phyloP scores from a whole-genome alignment of 257 asterid species.

The Handroanthus guayacan region DNA sequence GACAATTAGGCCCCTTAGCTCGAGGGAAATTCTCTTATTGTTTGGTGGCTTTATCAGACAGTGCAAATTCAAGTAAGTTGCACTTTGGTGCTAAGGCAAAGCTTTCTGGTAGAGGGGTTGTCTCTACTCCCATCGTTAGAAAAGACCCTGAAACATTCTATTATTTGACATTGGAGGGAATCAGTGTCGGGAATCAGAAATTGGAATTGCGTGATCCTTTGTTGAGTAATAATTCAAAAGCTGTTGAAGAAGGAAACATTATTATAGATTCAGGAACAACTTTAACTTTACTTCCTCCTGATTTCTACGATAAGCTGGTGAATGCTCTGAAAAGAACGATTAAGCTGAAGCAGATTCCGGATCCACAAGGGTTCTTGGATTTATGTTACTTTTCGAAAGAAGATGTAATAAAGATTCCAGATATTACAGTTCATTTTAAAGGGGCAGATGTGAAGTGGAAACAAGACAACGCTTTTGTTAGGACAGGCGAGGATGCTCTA shows the following conservation, averaged over 20 bases:
- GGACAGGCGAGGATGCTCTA: not conserved
- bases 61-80: constrained; percentile 30
- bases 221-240: not conserved
- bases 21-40: constrained; percentile 52
- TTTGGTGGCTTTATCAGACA: constrained; percentile 13
- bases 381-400: constrained; percentile 32
- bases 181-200: constrained; percentile 27
- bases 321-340: not conserved
- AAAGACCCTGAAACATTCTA: constrained; percentile 10
- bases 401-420: not conserved
- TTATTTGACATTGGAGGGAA: constrained; percentile 28
- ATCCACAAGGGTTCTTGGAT: constrained; percentile 30
- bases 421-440: constrained; percentile 39
- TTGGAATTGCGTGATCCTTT: not conserved
- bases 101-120: constrained; percentile 12
- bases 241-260: constrained; percentile 40
- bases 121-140: constrained; percentile 28
- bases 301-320: constrained; percentile 28
- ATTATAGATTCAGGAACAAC: constrained; percentile 60
- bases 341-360: not conserved
- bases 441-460: constrained; percentile 47
- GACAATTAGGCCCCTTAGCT: constrained; percentile 33
- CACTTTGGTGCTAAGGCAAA: constrained; percentile 32
- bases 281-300: constrained; percentile 13
- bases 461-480: constrained; percentile 35